Evolutionary conservation across 768 basidiomycete genomes (phyloP).

Genomic region (Cystobasidium ongulense): DNA sequence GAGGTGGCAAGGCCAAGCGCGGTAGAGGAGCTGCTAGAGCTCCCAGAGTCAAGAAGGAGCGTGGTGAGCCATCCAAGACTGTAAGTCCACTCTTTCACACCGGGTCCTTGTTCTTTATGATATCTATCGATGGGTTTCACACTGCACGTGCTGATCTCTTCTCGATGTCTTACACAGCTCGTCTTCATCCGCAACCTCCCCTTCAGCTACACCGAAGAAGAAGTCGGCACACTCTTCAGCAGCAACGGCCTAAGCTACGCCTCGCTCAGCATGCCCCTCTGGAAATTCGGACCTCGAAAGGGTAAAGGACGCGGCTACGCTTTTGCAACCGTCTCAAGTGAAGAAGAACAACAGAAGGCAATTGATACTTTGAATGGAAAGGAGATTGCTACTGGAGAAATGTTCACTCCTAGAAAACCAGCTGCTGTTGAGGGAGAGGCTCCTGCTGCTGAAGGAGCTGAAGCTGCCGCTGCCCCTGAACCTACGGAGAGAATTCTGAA

Average conservation of each 20-base stretch:
- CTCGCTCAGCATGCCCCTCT: conserved; percentile 31
- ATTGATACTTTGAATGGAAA: conserved; percentile 74
- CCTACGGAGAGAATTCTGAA: conserved; percentile 4
- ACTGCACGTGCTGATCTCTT: too few species aligned
- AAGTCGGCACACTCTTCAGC: conserved; percentile 69
- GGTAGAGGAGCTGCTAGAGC: conserved; percentile 55
- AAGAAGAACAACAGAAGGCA: conserved; percentile 75
- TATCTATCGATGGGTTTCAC: too few species aligned
- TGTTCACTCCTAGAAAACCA: not conserved
- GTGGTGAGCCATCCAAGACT: conserved; percentile 74
- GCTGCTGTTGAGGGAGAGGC: not conserved
- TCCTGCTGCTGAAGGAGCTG: not conserved
- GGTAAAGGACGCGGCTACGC: conserved; percentile 84
- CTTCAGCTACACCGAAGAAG: conserved; percentile 80
- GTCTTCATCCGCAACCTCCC: conserved; percentile 96
- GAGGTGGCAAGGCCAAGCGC: conserved; percentile 13
- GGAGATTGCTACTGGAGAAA: conserved; percentile 54
- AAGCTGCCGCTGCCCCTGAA: not conserved
- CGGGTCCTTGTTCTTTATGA: too few species aligned
- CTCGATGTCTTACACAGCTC: conserved; percentile 10
- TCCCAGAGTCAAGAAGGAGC: conserved; percentile 39
- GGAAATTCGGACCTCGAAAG: conserved; percentile 54
- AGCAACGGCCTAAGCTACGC: conserved; percentile 55
- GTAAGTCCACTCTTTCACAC: conserved; percentile 46
- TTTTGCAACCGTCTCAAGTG: conserved; percentile 71